Conservation (phyloP, 1,139 yeast species). For the Pichia sp. region DNA sequence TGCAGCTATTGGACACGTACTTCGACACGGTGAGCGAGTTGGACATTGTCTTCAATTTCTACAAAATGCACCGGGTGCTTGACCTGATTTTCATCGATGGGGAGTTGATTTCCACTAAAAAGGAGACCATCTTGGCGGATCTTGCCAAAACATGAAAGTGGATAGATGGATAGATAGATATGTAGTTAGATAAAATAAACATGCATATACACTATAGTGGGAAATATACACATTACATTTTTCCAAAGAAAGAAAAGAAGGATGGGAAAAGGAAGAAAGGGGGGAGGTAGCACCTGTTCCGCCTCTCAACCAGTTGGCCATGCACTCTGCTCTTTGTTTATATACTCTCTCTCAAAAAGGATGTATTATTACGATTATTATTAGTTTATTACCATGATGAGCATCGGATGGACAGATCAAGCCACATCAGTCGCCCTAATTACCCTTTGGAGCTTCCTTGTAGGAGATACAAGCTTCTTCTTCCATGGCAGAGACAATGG, state of each 20-base stretch:
- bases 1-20: slow-evolving; percentile 80
- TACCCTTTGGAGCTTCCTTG: slow-evolving; percentile 93
- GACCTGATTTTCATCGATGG: slow-evolving; percentile 80
- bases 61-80: slow-evolving; percentile 62
- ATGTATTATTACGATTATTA: not conserved
- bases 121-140: slow-evolving; percentile 46
- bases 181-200: not conserved
- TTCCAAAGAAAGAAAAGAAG: not conserved
- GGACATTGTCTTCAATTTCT: slow-evolving; percentile 79
- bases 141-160: not conserved
- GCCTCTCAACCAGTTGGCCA: not conserved
- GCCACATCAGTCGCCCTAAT: slow-evolving; percentile 26
- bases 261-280: not conserved
- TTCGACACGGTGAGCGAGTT: slow-evolving; percentile 92
- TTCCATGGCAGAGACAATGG: slow-evolving; percentile 97
- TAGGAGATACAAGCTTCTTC: slow-evolving; percentile 97
- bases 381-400: not conserved
- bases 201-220: not conserved
- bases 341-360: not conserved
- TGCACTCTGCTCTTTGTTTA: not conserved
- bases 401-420: not conserved
- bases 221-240: not conserved
- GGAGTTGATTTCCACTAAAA: slow-evolving; percentile 71
- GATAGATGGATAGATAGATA: not conserved
- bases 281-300: not conserved